Base-by-base conservation (phyloP, 169 alveolate species). In the Plasmodium blacklocki region DNA sequence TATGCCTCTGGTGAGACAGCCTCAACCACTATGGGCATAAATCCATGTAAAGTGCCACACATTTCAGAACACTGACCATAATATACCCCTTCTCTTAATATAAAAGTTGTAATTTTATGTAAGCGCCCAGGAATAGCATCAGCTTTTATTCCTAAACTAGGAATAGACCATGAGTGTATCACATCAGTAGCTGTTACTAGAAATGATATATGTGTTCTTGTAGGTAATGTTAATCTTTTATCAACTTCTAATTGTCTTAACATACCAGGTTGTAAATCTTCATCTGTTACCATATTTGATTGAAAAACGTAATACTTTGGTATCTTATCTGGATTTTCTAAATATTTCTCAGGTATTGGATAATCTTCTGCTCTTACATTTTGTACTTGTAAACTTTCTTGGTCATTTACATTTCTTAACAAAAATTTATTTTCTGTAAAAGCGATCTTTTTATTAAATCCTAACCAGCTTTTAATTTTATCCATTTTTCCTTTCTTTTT, bases 1-100 rank as follows among this genome's bases (percentile, higher is more conserved):
- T 95, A 96, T 23, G 97, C 95, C 92, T 95, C 98, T 3, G 96
- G 97, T 32, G 96, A 78, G 14, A 95, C 97, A 0, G 97, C 98
- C 91, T 96, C 98, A 3, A 96, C 93, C 26, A 96, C 98, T 49
- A 96, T 96, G 49, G 98, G 98, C 98, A 96, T 96, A 72, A 96
- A 96, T 62, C 98, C 98, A 62, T 96, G 98, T 47, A 96, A 94
- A 2, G 98, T 96, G 5, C 98, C 98, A 83, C 98, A 96, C 92
- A 96, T 95, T 91, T 96, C 98, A 26, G 97, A 93, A 88, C 97
- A 95, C 83, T 96, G 98, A 39, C 98, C 98, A 88, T 96, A 96
- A 95, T 95, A 96, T 45, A 96, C 98, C 14, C 98, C 98, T 86
- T 96, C 98, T 19, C 98, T 89, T 94, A 94, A 95, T 58, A 96